Evolutionary conservation across 345 rosid species (phyloP).

Genomic region (Ceriops tagal): DNA sequence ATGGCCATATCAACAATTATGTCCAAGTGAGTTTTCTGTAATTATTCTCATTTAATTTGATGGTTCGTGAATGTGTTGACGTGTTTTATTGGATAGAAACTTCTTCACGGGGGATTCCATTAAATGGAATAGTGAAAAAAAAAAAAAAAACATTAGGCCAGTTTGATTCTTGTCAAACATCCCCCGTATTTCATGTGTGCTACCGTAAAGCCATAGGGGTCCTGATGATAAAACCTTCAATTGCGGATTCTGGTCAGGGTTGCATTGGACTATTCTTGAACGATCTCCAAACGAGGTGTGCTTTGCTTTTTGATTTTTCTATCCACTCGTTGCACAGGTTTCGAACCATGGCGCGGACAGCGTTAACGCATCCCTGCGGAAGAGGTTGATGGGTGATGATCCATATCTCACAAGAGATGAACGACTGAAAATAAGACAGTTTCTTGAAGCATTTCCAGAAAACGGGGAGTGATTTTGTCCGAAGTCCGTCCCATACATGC

Average conservation of each 20-base stretch:
- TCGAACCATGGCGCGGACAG: conserved; percentile 38
- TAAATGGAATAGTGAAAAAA: background rate
- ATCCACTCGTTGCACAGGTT: conserved; percentile 39
- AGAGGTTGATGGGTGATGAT: conserved; percentile 52
- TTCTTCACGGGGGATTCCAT: background rate
- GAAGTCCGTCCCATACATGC: background rate
- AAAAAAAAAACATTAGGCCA: no score
- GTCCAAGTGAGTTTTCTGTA: conserved; percentile 41
- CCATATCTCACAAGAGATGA: conserved; percentile 60
- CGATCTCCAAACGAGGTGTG: background rate
- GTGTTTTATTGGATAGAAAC: background rate
- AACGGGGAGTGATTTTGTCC: conserved; percentile 26
- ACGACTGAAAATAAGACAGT: conserved; percentile 45
- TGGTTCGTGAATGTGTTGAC: background rate
- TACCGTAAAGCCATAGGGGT: no score
- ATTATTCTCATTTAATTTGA: background rate
- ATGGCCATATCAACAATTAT: conserved; percentile 79
- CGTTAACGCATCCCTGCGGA: conserved; percentile 37
- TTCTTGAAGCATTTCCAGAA: conserved; percentile 53
- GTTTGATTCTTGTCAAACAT: no score
- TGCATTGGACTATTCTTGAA: background rate
- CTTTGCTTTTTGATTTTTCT: background rate
- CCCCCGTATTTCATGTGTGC: no score
- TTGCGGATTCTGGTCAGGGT: no score
- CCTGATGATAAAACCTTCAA: no score